phyloP scores from a whole-genome alignment of 139 green algal species.

The Limnomonas spitsbergensis region DNA sequence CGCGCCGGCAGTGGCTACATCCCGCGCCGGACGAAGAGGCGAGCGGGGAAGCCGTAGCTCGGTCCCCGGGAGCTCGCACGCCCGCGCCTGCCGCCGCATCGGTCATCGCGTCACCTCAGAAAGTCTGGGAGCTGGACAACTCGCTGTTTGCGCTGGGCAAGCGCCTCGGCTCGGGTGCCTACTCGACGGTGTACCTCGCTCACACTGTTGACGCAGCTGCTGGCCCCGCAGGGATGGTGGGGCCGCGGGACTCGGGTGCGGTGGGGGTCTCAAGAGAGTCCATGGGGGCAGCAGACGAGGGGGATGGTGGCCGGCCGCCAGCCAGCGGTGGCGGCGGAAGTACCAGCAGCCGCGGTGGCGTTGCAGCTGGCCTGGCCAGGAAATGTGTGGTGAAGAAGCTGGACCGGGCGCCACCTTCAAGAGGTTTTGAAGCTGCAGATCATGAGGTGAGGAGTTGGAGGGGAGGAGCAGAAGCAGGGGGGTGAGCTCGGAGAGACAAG shows the following conservation, averaged over 20 bases:
- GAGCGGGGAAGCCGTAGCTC: no score
- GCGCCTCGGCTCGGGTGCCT: conserved; percentile 28
- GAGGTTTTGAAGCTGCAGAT: no score
- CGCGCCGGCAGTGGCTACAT: no score
- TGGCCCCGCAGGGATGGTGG: neutral
- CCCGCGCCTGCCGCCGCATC: no score
- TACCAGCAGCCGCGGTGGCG: neutral
- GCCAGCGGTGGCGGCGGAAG: neutral
- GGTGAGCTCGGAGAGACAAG: no score
- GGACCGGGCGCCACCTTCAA: conserved; percentile 26
- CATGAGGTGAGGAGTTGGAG: no score
- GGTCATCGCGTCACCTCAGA: no score
- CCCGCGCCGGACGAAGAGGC: no score
- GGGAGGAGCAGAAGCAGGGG: no score
- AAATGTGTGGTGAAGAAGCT: conserved; percentile 38
- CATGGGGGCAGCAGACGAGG: neutral
- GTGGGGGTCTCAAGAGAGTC: neutral
- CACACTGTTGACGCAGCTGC: conserved; percentile 12
- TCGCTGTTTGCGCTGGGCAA: conserved; percentile 18
- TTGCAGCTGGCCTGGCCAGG: neutral
- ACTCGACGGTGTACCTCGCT: conserved; percentile 39
- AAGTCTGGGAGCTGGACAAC: neutral
- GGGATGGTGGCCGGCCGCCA: no score
- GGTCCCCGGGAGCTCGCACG: no score
- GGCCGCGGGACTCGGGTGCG: neutral